Conservation (phyloP, 352 stramenopile genomes). For the Phytopythium litorale region DNA sequence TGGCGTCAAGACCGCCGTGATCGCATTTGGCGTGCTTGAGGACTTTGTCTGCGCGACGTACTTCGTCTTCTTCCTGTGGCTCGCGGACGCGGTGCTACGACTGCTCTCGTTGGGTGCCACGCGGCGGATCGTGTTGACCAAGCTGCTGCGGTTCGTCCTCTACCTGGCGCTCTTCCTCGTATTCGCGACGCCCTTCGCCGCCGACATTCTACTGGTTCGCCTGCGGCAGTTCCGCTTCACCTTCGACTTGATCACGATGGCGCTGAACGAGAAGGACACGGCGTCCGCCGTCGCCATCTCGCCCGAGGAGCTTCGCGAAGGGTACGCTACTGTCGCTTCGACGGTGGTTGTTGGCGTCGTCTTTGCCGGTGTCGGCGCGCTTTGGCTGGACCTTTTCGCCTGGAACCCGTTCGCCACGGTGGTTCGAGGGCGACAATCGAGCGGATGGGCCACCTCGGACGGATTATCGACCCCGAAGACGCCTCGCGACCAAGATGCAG, state of each 20-base stretch:
- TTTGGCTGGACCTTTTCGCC: not conserved
- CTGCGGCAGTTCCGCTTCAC: conserved; percentile 28
- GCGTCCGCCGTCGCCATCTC: conserved; percentile 19
- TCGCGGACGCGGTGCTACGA: conserved; percentile 14
- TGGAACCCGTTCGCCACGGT: conserved; percentile 3
- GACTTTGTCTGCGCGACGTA: conserved; percentile 31
- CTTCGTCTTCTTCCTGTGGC: conserved; percentile 17
- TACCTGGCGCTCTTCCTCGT: conserved; percentile 14
- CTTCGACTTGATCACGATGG: conserved; percentile 29
- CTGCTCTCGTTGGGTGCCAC: not conserved
- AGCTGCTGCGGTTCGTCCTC: conserved; percentile 1
- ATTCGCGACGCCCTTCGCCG: conserved; percentile 22
- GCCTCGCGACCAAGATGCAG: not conserved
- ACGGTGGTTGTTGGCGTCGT: conserved; percentile 8
- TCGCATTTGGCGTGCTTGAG: conserved; percentile 17
- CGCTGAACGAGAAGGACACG: conserved; percentile 24
- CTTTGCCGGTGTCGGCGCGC: conserved; percentile 14
- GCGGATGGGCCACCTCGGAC: not conserved
- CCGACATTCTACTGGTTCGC: conserved; percentile 23
- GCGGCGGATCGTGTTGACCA: not conserved
- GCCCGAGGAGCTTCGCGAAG: conserved; percentile 12
- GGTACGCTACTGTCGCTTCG: conserved; percentile 10
- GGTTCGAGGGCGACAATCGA: not conserved
- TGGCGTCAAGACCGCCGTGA: conserved; percentile 9
- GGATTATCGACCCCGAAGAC: not conserved